phyloP scores from a whole-genome alignment of 2,329 filamentous ascomycete genomes.

The Alternaria dauci region DNA sequence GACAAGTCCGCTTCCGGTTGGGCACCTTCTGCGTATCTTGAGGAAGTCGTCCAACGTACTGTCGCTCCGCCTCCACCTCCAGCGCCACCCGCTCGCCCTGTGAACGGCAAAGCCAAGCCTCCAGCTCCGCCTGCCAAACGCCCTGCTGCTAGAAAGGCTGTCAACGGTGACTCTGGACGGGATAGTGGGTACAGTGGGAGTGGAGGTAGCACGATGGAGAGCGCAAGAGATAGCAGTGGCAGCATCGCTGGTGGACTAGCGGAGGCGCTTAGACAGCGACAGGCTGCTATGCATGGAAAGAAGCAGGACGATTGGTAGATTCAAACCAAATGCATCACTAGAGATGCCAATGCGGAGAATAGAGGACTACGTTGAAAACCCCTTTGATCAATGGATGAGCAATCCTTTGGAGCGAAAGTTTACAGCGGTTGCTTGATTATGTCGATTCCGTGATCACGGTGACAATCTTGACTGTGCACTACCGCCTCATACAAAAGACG shows the following conservation, averaged over 20 bases:
- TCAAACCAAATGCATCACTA: neutral
- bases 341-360: neutral
- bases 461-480: neutral
- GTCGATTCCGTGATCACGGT: neutral
- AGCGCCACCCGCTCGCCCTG: constrained; percentile 64
- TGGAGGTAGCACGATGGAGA: constrained; percentile 49
- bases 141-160: constrained; percentile 76
- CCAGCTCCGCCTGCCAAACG: constrained; percentile 83
- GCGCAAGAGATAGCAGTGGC: constrained; percentile 51
- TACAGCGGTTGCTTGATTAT: neutral
- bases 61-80: constrained; percentile 64
- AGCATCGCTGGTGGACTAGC: constrained; percentile 60
- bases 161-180: constrained; percentile 65
- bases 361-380: neutral
- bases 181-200: constrained; percentile 65
- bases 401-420: neutral
- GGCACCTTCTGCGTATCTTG: constrained; percentile 92
- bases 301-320: constrained; percentile 48
- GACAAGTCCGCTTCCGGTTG: constrained; percentile 80
- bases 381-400: neutral
- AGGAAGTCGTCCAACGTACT: constrained; percentile 70
- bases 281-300: constrained; percentile 59
- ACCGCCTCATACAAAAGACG: neutral
- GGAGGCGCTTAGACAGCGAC: constrained; percentile 59
- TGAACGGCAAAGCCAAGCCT: constrained; percentile 74